Base-by-base conservation (phyloP, 1,284 basidiomycete species). In the Leucoagaricus sp. region DNA sequence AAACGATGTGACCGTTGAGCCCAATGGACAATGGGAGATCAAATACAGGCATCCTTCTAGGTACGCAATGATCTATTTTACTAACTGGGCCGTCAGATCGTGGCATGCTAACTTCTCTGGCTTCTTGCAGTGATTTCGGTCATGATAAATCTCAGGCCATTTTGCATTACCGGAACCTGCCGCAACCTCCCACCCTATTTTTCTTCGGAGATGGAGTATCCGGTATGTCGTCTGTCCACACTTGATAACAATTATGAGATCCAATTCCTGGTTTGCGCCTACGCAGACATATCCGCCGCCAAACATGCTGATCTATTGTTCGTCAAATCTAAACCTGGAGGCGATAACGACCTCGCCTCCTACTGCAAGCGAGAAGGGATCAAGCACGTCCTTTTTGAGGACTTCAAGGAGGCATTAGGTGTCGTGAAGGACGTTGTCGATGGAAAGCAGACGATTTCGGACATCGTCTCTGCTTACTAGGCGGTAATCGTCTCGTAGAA, bases 171-270 rank as follows among this genome's bases (percentile, higher is more conserved):
- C 79, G 86, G 21, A 73, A 79, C 29, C 80, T 96, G 40, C 68
- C 80, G 2, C 70, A 85, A 57, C 85, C 86, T 13, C 95, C 95
- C 2, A 88, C 84, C 0, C 77, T 96, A 15, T 95, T 97, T 75
- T 97, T 96, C 83, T 95, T 96, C 63, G 95, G 95, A 0, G 95
- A 98, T 68, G 95, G 95, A 45, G 95, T 96, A 53, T 93, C 91
- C 58, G 91, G 91, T 89, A 61, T 34, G 63, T 61, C 15, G 15
- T 10, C 51, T 12, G 12, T 54, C 13, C n/a, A n/a, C 28, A n/a
- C n/a, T n/a, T n/a, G 23, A 9, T 15, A 10, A 26, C 17, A 15
- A 33, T 25, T 21, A 25, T 38, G 36, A 9, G 36, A 13, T 13
- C 17, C 8, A 10, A 9, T 4, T n/a, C 13, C 6, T 5, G 36